A percentile compares a stretch with the other conserved stretches of the same genome.
These are phyloP conservation scores for Alisma plantagoaquatica DNA, from an alignment of 106 monocot genomes.

Conservation along the genomic window DNA sequence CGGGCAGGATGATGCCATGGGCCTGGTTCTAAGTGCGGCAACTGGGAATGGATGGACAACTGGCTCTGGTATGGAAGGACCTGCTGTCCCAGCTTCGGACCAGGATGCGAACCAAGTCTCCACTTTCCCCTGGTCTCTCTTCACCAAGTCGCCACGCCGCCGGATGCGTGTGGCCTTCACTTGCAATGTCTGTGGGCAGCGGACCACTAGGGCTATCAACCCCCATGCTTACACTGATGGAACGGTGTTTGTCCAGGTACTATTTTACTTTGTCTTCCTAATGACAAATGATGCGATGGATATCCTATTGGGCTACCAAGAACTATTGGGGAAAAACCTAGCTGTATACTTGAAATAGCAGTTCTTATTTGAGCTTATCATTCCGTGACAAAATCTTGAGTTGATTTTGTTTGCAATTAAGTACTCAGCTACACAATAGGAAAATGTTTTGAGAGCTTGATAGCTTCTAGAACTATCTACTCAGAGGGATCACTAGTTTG, in stretches of 20 bases:
- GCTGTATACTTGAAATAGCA: background rate
- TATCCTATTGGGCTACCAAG: background rate
- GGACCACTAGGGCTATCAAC: slow-evolving; percentile 95
- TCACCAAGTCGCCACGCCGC: slow-evolving; percentile 92
- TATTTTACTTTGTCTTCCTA: background rate
- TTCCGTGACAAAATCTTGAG: background rate
- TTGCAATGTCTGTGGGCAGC: slow-evolving; percentile 97
- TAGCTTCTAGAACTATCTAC: too few relatives aligned
- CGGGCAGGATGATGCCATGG: slow-evolving; percentile 79
- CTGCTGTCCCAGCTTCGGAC: slow-evolving; percentile 15
- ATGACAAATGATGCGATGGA: background rate
- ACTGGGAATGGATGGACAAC: slow-evolving; percentile 89
- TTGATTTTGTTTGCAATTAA: background rate
- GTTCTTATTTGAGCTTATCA: background rate
- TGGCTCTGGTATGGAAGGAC: slow-evolving; percentile 90
- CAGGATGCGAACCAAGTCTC: slow-evolving; percentile 27
- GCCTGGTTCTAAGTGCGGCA: slow-evolving; percentile 78
- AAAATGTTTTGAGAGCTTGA: background rate
- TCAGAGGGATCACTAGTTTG: too few relatives aligned
- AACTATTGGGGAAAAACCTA: too few relatives aligned
- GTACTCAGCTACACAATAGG: background rate
- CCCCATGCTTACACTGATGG: slow-evolving; percentile 98
- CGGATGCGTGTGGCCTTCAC: slow-evolving; percentile 95
- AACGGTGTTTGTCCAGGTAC: slow-evolving; percentile 97
- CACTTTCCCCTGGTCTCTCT: slow-evolving; percentile 96